These are phyloP conservation scores for Lipomyces starkeyi DNA, from an alignment of 805 yeast species.

Conservation along the genomic window DNA sequence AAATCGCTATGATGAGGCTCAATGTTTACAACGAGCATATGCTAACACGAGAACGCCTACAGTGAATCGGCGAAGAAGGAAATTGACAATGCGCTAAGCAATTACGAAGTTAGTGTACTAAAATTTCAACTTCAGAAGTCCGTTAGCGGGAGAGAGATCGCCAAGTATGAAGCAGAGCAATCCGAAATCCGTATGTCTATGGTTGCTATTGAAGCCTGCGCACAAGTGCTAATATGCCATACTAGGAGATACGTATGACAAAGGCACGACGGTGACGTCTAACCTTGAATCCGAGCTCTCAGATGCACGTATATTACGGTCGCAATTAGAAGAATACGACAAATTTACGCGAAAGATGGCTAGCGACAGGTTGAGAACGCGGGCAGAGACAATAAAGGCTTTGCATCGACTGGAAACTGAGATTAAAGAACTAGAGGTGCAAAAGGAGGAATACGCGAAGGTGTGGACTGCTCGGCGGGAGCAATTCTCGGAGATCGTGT, in stretches of 20 bases:
- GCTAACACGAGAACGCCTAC: not conserved
- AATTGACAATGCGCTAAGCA: conserved; percentile 12
- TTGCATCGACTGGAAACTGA: conserved; percentile 39
- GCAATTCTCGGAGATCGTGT: conserved; percentile 38
- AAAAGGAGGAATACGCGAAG: conserved; percentile 27
- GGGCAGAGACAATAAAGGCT: conserved; percentile 36
- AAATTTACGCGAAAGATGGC: conserved; percentile 22
- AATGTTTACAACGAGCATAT: not conserved
- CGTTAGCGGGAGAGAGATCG: conserved; percentile 37
- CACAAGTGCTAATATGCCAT: not conserved
- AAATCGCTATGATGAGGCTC: no score
- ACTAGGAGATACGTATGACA: conserved; percentile 13
- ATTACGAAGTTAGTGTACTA: conserved; percentile 7
- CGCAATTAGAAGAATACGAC: conserved; percentile 41
- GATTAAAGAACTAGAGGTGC: conserved; percentile 39
- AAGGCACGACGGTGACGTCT: conserved; percentile 3
- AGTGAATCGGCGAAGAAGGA: conserved; percentile 17
- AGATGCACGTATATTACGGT: conserved; percentile 36
- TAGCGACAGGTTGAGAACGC: conserved; percentile 26
- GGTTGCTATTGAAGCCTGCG: not conserved
- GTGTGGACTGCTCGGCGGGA: conserved; percentile 39
- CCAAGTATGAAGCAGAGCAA: conserved; percentile 35
- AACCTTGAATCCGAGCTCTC: conserved; percentile 27
- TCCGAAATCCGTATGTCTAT: conserved; percentile 23
- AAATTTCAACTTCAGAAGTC: conserved; percentile 37